phyloP scores from a whole-genome alignment of 345 rosid species.

The Populus simonii region DNA sequence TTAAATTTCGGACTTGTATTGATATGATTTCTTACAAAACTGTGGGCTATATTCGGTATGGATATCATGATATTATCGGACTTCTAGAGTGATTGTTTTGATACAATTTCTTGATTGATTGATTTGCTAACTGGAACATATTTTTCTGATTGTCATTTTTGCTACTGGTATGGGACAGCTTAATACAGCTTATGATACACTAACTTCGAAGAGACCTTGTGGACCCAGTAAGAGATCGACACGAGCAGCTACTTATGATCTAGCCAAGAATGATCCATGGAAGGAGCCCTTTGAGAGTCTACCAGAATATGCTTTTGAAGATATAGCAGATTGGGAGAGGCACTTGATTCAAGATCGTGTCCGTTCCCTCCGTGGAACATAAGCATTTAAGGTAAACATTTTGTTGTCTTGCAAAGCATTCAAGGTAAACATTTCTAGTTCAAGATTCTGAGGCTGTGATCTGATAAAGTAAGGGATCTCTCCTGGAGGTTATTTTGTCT shows the following conservation, averaged over 20 bases:
- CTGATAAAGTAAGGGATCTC: too few relatives aligned
- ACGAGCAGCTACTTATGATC: slow-evolving; percentile 79
- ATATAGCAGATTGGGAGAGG: slow-evolving; percentile 89
- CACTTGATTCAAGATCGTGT: slow-evolving; percentile 66
- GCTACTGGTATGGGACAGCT: slow-evolving; percentile 39
- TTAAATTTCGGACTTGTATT: too few relatives aligned
- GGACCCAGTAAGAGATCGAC: slow-evolving; percentile 82
- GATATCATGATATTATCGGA: too few relatives aligned
- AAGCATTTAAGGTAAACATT: slow-evolving; percentile 25
- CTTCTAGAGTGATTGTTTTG: neutral
- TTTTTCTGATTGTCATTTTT: neutral
- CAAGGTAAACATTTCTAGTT: neutral
- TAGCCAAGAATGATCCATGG: slow-evolving; percentile 73
- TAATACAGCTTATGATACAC: slow-evolving; percentile 56
- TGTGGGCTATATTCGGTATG: too few relatives aligned
- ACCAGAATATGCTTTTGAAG: slow-evolving; percentile 74
- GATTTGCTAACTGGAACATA: neutral
- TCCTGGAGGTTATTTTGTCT: too few relatives aligned
- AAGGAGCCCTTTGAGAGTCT: slow-evolving; percentile 79
- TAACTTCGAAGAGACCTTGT: slow-evolving; percentile 71
- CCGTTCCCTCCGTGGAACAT: slow-evolving; percentile 54
- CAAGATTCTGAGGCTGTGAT: neutral
- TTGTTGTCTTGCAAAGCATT: neutral
- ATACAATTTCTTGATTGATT: neutral
- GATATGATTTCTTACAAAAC: too few relatives aligned